Evolutionary conservation across 2,329 filamentous ascomycete species (phyloP).

Genomic region (Aspergillus texensis): DNA sequence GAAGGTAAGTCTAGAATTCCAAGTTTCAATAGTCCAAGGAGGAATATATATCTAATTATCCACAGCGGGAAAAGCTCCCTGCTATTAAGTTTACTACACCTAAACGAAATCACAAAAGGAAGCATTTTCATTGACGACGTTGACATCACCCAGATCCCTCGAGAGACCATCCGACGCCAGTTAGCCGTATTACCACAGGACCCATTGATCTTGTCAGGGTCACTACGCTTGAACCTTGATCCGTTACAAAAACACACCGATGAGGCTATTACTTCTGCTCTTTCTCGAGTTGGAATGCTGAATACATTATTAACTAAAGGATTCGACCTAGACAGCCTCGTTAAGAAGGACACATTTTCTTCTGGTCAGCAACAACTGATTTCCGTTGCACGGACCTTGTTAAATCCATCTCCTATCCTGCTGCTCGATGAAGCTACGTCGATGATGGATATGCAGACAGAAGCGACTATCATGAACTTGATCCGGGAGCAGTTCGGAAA

Average conservation of each 20-base stretch:
- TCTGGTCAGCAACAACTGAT: neutral
- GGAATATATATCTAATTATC: neutral
- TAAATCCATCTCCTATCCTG: neutral
- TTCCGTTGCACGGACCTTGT: neutral
- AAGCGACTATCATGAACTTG: neutral
- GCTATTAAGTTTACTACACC: neutral
- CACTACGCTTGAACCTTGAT: neutral
- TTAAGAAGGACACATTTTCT: neutral
- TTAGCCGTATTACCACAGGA: neutral
- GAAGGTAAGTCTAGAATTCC: neutral
- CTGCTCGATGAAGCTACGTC: neutral
- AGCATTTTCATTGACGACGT: neutral
- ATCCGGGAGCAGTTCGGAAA: neutral
- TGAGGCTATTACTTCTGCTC: neutral
- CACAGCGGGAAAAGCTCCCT: neutral
- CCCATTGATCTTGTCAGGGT: neutral
- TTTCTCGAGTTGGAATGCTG: neutral
- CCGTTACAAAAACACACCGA: neutral
- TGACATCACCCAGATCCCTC: neutral
- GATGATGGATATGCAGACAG: neutral
- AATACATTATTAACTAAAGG: neutral
- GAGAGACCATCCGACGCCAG: neutral
- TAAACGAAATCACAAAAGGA: neutral
- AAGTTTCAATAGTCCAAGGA: neutral
- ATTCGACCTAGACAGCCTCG: neutral